Evolutionary conservation across 2,329 filamentous ascomycete genomes (phyloP).

Genomic region (Epichloe gansuensis): DNA sequence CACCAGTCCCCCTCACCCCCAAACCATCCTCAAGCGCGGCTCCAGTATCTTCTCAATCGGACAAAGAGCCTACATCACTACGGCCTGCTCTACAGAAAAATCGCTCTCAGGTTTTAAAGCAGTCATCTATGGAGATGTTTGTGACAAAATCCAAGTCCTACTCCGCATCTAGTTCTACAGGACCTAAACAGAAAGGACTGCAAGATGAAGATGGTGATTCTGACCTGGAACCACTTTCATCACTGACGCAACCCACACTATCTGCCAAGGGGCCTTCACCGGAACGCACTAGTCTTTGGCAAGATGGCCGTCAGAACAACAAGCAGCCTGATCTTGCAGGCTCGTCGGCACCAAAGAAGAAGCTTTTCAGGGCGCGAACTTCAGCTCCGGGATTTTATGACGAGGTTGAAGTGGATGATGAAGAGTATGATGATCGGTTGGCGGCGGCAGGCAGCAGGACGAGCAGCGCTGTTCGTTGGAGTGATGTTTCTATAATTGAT

Average conservation of each 20-base stretch:
- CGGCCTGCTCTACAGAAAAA: constrained; percentile 12
- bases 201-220: constrained; percentile 5
- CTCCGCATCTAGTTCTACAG: not conserved
- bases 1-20: constrained; percentile 12
- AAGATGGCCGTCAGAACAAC: not conserved
- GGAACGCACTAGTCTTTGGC: not conserved
- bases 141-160: constrained; percentile 2
- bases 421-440: constrained; percentile 15
- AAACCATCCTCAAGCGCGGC: constrained; percentile 5
- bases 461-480: constrained; percentile 15
- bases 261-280: not conserved
- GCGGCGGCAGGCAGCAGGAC: constrained; percentile 9
- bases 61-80: constrained; percentile 14
- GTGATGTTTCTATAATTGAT: constrained; percentile 23
- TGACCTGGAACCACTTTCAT: constrained; percentile 5
- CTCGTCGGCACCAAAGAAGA: constrained; percentile 21
- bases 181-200: not conserved
- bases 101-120: constrained; percentile 17
- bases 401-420: constrained; percentile 16
- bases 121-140: constrained; percentile 23
- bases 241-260: not conserved
- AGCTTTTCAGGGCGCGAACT: constrained; percentile 25
- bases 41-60: constrained; percentile 6
- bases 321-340: not conserved
- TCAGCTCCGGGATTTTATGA: constrained; percentile 28